phyloP scores from a whole-genome alignment of 129 eudicot genomes.

The Oenanthe sinensis region DNA sequence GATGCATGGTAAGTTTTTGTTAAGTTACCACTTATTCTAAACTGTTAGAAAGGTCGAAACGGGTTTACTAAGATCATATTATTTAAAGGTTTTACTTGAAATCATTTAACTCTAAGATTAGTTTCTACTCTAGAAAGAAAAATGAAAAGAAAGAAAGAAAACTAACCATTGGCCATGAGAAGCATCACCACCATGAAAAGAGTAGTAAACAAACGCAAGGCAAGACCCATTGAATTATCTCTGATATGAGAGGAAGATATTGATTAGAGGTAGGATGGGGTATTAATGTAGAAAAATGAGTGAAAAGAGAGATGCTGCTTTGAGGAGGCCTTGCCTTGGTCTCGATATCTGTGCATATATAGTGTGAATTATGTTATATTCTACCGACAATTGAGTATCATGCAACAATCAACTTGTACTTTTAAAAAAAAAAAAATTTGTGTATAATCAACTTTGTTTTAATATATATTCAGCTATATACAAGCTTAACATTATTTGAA shows the following conservation, averaged over 20 bases:
- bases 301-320: background rate
- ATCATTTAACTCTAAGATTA: background rate
- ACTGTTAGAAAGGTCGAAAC: no score
- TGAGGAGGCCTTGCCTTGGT: background rate
- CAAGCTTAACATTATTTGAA: no score
- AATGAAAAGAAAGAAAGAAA: background rate
- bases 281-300: background rate
- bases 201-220: constrained; percentile 37
- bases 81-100: no score
- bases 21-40: no score
- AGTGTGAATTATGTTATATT: background rate
- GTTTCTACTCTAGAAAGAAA: background rate
- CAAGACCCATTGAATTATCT: constrained; percentile 32
- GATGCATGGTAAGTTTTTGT: no score
- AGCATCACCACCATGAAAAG: constrained; percentile 41
- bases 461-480: no score
- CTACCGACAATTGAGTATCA: background rate
- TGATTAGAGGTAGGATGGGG: background rate
- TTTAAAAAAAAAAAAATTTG: no score
- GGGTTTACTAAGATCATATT: no score
- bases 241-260: background rate
- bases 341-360: background rate
- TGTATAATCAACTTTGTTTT: no score
- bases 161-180: constrained; percentile 46
- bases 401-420: no score